Conservation (phyloP, 176 grass and related monocot species). For the Carex myosuroides region DNA sequence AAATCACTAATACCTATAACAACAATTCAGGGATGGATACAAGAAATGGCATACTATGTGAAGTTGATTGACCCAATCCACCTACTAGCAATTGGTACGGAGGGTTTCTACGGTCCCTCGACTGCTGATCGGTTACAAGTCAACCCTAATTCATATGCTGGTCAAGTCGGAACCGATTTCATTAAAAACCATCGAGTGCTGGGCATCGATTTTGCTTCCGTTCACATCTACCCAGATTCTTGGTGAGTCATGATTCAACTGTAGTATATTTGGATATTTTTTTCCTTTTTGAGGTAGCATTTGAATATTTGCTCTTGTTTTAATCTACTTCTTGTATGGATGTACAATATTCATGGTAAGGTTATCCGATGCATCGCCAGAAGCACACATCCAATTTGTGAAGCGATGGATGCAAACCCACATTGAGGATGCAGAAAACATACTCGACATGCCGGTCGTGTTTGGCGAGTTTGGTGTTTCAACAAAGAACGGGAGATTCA, state of each 20-base stretch:
- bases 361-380: slow-evolving; percentile 24
- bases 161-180: slow-evolving; percentile 52
- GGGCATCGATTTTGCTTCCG: slow-evolving; percentile 61
- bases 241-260: slow-evolving; percentile 28
- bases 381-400: slow-evolving; percentile 32
- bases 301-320: not conserved
- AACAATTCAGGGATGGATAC: slow-evolving; percentile 45
- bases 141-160: slow-evolving; percentile 44
- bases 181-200: slow-evolving; percentile 53
- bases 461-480: slow-evolving; percentile 63
- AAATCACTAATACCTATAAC: not conserved
- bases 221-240: slow-evolving; percentile 60
- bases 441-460: slow-evolving; percentile 48
- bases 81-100: slow-evolving; percentile 45
- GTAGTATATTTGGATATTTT: not conserved
- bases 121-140: slow-evolving; percentile 24
- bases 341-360: slow-evolving; percentile 19
- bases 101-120: slow-evolving; percentile 65
- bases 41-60: slow-evolving; percentile 65
- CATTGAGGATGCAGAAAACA: slow-evolving; percentile 38
- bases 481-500: slow-evolving; percentile 25
- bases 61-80: slow-evolving; percentile 55
- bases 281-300: not conserved
- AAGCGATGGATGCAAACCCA: slow-evolving; percentile 48
- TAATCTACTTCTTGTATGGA: not conserved